Base-by-base conservation (phyloP, 2,329 filamentous ascomycete genomes). In the Sarocladium kiliense region DNA sequence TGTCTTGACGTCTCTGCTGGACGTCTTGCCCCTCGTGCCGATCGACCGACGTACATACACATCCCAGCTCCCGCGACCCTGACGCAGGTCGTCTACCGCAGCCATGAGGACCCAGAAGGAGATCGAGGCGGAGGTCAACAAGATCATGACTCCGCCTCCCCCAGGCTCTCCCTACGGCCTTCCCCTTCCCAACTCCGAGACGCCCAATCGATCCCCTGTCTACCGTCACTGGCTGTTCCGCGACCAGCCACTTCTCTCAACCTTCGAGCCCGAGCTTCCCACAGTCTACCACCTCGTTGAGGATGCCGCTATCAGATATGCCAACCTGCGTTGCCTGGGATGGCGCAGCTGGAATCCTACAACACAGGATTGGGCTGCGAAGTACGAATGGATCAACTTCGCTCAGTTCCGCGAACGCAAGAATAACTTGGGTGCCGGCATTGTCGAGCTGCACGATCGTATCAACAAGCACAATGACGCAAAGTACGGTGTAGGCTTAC, bases 231-330 rank as follows among this genome's bases (percentile, higher is more conserved):
- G 87, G 84, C 82, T 82, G 60, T 86, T 87, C 66, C 79, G 80
- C 56, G 86, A 96, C 71, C 82, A 82, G 57, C 81, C 82, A 44
- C 77, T 95, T 56, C 73, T 96, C 41, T 78, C 82, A 64, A 87
- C 87, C 5, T 75, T 89, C 60, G 87, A 94, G 66, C 88, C 91
- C 18, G 71, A 82, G 53, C 73, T 87, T 53, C 79, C 77, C 58
- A 95, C 91, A 14, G 79, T 85, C 25, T 88, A 96, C 75, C 90
- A 96, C 59, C 76, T 88, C 54, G 95, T 96, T 66, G 89, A 96
- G 68, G 72, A 77, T 25, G 74, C 85, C 61, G 84, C 79, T 56
- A 80, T 79, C 61, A 80, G 78, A 64, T 76, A 77, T 55, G 82
- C 88, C 47, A 87, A 84, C 64, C 81, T 80, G 63, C 85, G 78